Evolutionary conservation across 495 filamentous ascomycete genomes (phyloP).

Genomic region (Penicillium manginii): DNA sequence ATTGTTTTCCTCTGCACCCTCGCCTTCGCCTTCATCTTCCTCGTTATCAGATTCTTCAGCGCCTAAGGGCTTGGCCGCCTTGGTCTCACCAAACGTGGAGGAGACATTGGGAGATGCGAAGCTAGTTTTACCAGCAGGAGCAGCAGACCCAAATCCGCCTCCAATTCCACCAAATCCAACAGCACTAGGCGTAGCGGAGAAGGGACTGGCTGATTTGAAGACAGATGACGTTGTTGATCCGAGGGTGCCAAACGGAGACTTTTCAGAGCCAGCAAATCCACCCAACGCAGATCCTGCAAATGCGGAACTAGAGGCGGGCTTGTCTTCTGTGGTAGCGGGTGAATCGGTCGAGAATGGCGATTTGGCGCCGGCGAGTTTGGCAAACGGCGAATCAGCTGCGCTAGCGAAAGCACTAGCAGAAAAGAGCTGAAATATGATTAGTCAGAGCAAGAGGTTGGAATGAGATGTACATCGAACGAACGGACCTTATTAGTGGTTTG

Average conservation of each 20-base stretch:
- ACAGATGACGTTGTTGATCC: constrained; percentile 45
- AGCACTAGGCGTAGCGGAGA: constrained; percentile 11
- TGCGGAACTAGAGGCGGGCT: constrained; percentile 46
- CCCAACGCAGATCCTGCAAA: constrained; percentile 58
- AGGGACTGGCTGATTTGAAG: constrained; percentile 37
- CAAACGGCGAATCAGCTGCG: constrained; percentile 55
- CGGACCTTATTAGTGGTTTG: constrained; percentile 19
- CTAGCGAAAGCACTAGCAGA: constrained; percentile 56
- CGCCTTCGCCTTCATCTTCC: constrained; percentile 50
- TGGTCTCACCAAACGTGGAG: constrained; percentile 54
- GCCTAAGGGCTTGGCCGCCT: constrained; percentile 70
- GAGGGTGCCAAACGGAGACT: constrained; percentile 61
- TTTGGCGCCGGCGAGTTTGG: constrained; percentile 38
- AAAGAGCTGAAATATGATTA: constrained; percentile 38
- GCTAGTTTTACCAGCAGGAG: constrained; percentile 57
- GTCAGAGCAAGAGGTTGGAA: background rate
- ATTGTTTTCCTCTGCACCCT: constrained; percentile 46
- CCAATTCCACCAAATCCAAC: constrained; percentile 44
- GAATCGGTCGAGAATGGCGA: constrained; percentile 20
- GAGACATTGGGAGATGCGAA: constrained; percentile 69
- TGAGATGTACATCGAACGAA: background rate
- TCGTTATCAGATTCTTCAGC: constrained; percentile 67
- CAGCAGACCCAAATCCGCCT: constrained; percentile 54
- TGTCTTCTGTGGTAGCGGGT: constrained; percentile 5
- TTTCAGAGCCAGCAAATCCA: constrained; percentile 54